Conservation (phyloP, 177 flowering plant genomes). For the Vitis hybrid region DNA sequence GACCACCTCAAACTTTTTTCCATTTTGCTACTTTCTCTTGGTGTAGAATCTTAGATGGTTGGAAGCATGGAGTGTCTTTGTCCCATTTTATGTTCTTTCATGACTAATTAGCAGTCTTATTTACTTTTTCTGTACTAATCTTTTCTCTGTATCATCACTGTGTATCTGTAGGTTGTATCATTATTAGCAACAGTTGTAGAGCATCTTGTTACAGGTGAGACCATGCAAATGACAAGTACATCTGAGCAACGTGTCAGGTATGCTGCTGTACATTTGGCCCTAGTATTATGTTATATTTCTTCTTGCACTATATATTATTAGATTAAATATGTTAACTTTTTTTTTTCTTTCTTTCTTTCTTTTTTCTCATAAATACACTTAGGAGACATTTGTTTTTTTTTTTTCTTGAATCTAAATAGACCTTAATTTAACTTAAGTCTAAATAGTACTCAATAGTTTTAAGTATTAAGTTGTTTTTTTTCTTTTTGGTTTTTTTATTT, state of each 20-base stretch:
- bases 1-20: background rate
- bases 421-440: too few species aligned
- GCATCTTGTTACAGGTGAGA: constrained; percentile 97
- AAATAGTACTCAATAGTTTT: too few species aligned
- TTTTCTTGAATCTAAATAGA: too few species aligned
- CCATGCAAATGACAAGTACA: constrained; percentile 94
- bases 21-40: background rate
- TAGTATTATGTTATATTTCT: constrained; percentile 2
- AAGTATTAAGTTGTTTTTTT: too few species aligned
- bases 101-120: background rate
- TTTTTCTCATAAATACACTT: too few species aligned
- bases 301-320: background rate
- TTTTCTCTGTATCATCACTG: constrained; percentile 1
- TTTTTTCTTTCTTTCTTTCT: background rate
- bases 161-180: constrained; percentile 65
- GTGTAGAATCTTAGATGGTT: too few species aligned
- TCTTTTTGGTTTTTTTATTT: too few species aligned
- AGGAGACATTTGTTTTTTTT: too few species aligned
- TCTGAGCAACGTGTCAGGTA: constrained; percentile 83
- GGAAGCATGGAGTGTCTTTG: background rate
- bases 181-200: constrained; percentile 75
- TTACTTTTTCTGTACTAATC: background rate
- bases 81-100: background rate
- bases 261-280: constrained; percentile 8
- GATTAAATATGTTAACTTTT: background rate